Evolutionary conservation across 225 moss, liverwort and hornwort species (phyloP), one percentile per base, ranked within the genome.

Genomic region (Pseudisothecium myosuroides): DNA sequence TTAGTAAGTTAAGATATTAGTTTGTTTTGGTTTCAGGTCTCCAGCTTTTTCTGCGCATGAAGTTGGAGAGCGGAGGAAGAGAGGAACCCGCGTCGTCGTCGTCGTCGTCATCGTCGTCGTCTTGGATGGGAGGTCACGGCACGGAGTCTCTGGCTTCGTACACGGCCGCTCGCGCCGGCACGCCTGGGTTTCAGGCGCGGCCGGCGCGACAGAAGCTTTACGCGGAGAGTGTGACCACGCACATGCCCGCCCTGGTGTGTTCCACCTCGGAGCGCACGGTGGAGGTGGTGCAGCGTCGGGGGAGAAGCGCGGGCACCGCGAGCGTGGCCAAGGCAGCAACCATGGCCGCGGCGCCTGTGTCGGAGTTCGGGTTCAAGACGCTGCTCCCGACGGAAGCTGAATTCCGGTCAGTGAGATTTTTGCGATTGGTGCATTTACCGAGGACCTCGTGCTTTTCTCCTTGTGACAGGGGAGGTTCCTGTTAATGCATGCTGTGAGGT

Each of bases 371-470:
- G 87, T 93, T 91, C 49, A 89, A 86, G 88, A 68, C 27, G 60
- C 89, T 47, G 54, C 86, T 86, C 41, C 94, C 93, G 4, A 90
- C 92, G 6, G 93, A 94, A 86, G 93, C 91, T 43, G 94, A 94
- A 86, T 85, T 93, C 68, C 91, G 93, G 94, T 94, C 77, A 86
- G 92, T 88, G 56, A 20, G 75, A 85, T 41, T 71, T 43, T 17
- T 0, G 64, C 8, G 23, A 54, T 17, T 54, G 39, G 22, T 86
- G 86, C 76, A 31, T 63, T 69, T 86, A 14, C 47, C n/a, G 36
- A 49, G 36, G 31, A n/a, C 45, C 3, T 63, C 22, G 26, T 61
- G 58, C n/a, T n/a, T 59, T 62, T 41, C 61, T 47, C 4, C 37
- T 47, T 37, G 36, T 49, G 49, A 62, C 27, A 37, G 34, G 60